Evolutionary conservation across 495 filamentous ascomycete genomes (phyloP), one percentile per base, ranked within the genome.

Genomic region (Trichoderma reesei): DNA sequence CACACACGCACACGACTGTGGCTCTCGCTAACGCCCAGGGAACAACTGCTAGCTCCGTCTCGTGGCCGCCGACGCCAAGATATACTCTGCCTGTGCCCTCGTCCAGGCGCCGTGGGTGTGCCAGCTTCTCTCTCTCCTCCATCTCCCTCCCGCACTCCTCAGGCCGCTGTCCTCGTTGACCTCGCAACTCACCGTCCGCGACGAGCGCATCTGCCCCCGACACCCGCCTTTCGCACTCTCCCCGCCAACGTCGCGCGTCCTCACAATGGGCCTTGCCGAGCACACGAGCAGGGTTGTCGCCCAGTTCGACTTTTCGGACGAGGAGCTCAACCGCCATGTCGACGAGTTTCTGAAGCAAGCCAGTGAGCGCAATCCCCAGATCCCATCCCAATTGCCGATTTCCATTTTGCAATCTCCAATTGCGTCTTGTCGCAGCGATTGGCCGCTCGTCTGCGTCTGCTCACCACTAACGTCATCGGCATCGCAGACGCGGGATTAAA

Each of bases 291-390:
- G 80, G 70, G 87, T 98, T 67, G 89, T 90, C 65, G 81, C 81
- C 65, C 84, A 95, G 74, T 98, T 98, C 74, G 90, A 96, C 16
- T 96, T 90, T 78, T 78, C 85, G 64, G 82, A 89, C 44, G 85
- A 90, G 37, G 82, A 92, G 74, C 85, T 96, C 65, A 86, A 88
- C 67, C 86, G 83, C 70, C 89, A 83, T 31, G 90, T 96, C 59
- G 80, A 84, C 59, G 91, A 96, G 70, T 98, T 96, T 68, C 83
- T 96, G 59, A 79, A 82, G 65, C 83, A 97, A 79, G 90, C 96
- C 83, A 74, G 88, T 91, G 75, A 61, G 87, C 77, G 38, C 7
- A 41, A 33, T 20, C 26, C 26, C 26, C 26, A 26, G 26, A 26
- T 26, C 26, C 26, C 26, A 26, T 26, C 26, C 26, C 26, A 26